These are phyloP conservation scores for Aureobasidium sp. DNA, from an alignment of 2,329 filamentous ascomycete genomes.

Conservation along the genomic window DNA sequence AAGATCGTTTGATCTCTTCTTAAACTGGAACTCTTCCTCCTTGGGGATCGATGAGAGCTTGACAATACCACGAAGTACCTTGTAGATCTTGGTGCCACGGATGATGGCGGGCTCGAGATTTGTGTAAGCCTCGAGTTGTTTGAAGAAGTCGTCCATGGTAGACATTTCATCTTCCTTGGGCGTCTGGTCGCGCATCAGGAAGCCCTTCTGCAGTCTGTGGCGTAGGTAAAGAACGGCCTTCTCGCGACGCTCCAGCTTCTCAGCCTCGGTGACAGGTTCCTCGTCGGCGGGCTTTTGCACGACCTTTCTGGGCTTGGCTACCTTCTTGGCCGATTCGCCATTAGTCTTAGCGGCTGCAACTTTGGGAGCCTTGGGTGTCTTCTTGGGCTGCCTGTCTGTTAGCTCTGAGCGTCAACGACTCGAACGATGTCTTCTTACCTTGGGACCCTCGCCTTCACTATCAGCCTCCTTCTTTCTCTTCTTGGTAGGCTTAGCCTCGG, in stretches of 20 bases:
- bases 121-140: conserved; percentile 68
- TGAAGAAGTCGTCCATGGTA: conserved; percentile 66
- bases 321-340: conserved; percentile 28
- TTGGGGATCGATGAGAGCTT: conserved; percentile 79
- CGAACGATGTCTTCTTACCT: conserved; percentile 29
- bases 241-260: conserved; percentile 48
- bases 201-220: conserved; percentile 90
- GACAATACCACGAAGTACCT: conserved; percentile 89
- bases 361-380: conserved; percentile 42
- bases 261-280: conserved; percentile 43
- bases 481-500: conserved; percentile 54
- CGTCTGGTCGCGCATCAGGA: conserved; percentile 72
- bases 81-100: conserved; percentile 91
- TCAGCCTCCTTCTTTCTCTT: conserved; percentile 72
- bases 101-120: conserved; percentile 88
- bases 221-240: conserved; percentile 80
- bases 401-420: not conserved
- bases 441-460: conserved; percentile 61
- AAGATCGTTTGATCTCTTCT: conserved; percentile 67
- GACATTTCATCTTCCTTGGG: conserved; percentile 84
- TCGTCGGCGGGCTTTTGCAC: conserved; percentile 53
- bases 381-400: conserved; percentile 31
- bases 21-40: conserved; percentile 85
- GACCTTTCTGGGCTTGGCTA: conserved; percentile 19
- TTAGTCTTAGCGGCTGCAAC: conserved; percentile 36